Conservation (phyloP, 345 rosid species). For the Heritiera fomes region DNA sequence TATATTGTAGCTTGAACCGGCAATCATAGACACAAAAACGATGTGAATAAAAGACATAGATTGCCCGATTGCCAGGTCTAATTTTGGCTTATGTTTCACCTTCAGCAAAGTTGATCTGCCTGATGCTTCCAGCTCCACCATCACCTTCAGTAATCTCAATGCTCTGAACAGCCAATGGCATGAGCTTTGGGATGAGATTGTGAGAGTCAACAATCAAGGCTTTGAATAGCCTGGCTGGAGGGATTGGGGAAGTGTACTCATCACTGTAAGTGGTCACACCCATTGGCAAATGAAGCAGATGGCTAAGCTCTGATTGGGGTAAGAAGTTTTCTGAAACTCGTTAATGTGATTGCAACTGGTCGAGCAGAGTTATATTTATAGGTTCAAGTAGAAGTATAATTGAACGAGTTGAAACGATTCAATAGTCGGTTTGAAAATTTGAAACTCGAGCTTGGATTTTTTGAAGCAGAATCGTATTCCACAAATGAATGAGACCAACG, state of each 20-base stretch:
- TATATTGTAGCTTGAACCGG: no score
- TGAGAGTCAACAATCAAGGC: conserved; percentile 39
- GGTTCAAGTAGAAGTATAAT: not conserved
- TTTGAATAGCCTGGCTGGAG: conserved; percentile 41
- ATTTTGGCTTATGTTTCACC: conserved; percentile 19
- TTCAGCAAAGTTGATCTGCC: conserved; percentile 38
- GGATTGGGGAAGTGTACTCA: conserved; percentile 27
- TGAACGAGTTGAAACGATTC: no score
- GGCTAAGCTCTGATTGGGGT: not conserved
- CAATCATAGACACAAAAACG: no score
- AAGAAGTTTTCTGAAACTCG: not conserved
- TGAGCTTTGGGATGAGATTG: conserved; percentile 40
- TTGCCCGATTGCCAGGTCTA: no score
- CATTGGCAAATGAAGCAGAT: conserved; percentile 12
- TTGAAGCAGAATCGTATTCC: no score
- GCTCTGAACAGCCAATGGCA: conserved; percentile 35
- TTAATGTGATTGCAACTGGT: not conserved
- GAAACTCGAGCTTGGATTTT: no score
- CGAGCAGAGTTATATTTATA: conserved; percentile 16
- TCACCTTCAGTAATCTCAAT: conserved; percentile 35
- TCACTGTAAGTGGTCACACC: conserved; percentile 22
- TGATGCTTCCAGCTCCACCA: conserved; percentile 44
- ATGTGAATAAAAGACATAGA: no score
- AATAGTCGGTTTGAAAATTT: no score
- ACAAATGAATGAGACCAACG: no score